Evolutionary conservation across 345 rosid genomes (phyloP), one percentile per base, ranked within the genome.

Genomic region (Populus davidiana): DNA sequence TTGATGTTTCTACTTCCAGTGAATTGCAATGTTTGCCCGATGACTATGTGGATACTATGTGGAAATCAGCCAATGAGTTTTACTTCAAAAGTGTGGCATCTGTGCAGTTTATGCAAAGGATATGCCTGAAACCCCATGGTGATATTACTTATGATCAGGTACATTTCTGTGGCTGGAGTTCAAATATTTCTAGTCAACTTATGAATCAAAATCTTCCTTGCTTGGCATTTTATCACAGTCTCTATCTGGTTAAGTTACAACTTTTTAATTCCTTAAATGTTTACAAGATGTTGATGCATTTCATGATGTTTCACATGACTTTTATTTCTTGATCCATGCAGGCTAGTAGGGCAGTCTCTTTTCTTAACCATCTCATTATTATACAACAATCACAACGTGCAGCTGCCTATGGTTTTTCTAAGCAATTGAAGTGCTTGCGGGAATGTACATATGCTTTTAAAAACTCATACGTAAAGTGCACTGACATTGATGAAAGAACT

Each of bases 81-180:
- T 91, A 93, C 87, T 96, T 93, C 84, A 89, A 92, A 80, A 92
- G 99, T 83, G 75, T 90, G 74, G 91, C 90, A 78, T 87, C 98
- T 25, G 89, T 92, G 81, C 92, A 89, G 86, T 81, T 89, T 69
- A 70, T 93, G 86, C 91, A 83, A 71, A 87, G 83, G 70, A 81
- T 87, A 84, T 86, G 90, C 72, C 83, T 88, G 84, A 90, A 87
- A 76, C 93, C 86, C 79, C 91, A 89, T 67, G 81, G 84, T 38
- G 98, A 96, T 88, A 80, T 96, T 80, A 85, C 92, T 63, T 77
- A 84, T 70, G 96, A 93, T 72, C 93, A 92, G 98, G 99, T 95
- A 86, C 66, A 25, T 73, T 67, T 31, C 33, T 39, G 63, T n/a
- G n/a, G 68, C 31, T 36, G 11, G 29, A 41, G 41, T 47, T 54